A percentile compares a stretch with the other conserved stretches of the same genome.
Evolutionary conservation across 345 rosid genomes (phyloP).

Genomic region (Brassica nigra): DNA sequence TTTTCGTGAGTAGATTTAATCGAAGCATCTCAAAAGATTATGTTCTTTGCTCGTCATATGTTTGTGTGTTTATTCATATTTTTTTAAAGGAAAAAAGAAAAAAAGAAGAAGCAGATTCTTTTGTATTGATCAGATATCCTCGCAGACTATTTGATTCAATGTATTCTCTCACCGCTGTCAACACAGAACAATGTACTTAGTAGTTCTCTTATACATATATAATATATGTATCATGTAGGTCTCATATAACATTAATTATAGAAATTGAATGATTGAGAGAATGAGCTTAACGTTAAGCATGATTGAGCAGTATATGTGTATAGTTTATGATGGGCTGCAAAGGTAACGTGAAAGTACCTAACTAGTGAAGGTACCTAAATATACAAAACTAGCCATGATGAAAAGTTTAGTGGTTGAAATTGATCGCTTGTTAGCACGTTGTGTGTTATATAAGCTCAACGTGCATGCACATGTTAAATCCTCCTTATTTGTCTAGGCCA

Average conservation of each 20-base stretch:
- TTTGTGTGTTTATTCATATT: background rate
- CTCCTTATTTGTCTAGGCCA: constrained; percentile 24
- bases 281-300: constrained; percentile 30
- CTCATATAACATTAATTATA: background rate
- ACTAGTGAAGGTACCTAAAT: background rate
- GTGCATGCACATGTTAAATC: constrained; percentile 41
- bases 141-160: constrained; percentile 33
- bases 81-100: background rate
- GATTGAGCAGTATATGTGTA: constrained; percentile 13
- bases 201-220: constrained; percentile 9
- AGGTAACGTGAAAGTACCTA: constrained; percentile 39
- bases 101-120: background rate
- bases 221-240: background rate
- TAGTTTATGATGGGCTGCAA: background rate
- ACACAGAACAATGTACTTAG: constrained; percentile 33
- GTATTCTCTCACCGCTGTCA: constrained; percentile 33
- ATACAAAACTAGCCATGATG: constrained; percentile 27
- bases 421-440: constrained; percentile 36
- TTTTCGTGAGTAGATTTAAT: constrained; percentile 27
- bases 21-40: constrained; percentile 31
- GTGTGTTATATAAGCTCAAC: constrained; percentile 29
- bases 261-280: background rate
- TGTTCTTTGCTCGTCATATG: constrained; percentile 28
- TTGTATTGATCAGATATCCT: constrained; percentile 38
- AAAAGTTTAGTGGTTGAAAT: constrained; percentile 31